Evolutionary conservation across 371 early-diverging fungal genomes (phyloP).

Genomic region (Conidiobolus incongruus): DNA sequence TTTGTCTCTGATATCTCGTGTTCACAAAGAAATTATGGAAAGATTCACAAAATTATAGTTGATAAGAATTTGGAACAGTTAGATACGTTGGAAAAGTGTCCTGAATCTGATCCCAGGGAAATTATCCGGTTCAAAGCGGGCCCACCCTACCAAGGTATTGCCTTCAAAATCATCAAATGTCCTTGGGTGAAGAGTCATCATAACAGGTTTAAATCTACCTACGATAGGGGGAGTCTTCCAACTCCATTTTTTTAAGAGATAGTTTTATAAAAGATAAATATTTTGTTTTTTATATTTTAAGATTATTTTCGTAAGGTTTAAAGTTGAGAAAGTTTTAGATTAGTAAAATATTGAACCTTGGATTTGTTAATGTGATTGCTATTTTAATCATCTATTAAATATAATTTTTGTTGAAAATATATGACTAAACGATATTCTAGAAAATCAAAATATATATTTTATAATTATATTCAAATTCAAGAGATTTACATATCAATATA

Average conservation of each 20-base stretch:
- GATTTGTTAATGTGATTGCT: no score
- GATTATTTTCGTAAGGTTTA: no score
- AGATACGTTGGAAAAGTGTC: slow-evolving; percentile 42
- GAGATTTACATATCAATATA: no score
- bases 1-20: neutral
- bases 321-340: no score
- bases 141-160: slow-evolving; percentile 89
- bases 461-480: no score
- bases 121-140: slow-evolving; percentile 76
- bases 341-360: no score
- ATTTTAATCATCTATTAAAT: no score
- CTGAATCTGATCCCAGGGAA: slow-evolving; percentile 46
- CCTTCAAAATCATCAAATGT: slow-evolving; percentile 78
- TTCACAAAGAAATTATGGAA: neutral
- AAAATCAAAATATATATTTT: no score
- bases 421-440: no score
- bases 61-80: slow-evolving; percentile 57
- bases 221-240: slow-evolving; percentile 85
- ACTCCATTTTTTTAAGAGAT: slow-evolving; percentile 55
- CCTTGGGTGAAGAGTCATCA: slow-evolving; percentile 91
- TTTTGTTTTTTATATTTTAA: neutral
- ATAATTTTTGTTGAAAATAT: no score
- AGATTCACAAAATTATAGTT: slow-evolving; percentile 23
- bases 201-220: slow-evolving; percentile 71
- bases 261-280: slow-evolving; percentile 54